Evolutionary conservation across 2,329 filamentous ascomycete species (phyloP).

Genomic region (Xylariaceae sp.): DNA sequence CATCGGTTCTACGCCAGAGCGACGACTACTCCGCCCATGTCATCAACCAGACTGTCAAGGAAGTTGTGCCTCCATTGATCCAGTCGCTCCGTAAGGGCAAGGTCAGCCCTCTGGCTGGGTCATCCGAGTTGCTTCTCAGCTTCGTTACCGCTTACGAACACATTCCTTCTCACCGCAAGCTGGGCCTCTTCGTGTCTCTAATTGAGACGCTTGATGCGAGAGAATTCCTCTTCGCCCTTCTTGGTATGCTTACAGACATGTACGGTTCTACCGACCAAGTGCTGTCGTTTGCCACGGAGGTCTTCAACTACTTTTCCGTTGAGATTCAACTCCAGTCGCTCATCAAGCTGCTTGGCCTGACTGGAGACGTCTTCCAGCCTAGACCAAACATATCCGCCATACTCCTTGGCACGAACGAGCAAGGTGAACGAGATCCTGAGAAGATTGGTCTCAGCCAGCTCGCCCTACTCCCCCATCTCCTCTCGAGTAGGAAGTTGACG

Average conservation of each 20-base stretch:
- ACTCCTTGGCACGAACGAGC: conserved; percentile 57
- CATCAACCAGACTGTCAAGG: conserved; percentile 88
- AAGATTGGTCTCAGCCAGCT: conserved; percentile 51
- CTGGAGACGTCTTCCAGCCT: conserved; percentile 68
- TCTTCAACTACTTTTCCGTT: conserved; percentile 68
- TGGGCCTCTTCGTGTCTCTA: conserved; percentile 77
- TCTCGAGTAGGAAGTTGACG: conserved; percentile 54
- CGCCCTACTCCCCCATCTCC: conserved; percentile 51
- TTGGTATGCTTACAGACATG: conserved; percentile 86
- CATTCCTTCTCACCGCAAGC: conserved; percentile 79
- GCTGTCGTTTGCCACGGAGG: conserved; percentile 66
- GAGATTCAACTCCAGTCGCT: conserved; percentile 73
- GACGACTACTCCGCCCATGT: conserved; percentile 97
- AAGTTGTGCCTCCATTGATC: conserved; percentile 88
- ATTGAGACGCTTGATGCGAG: conserved; percentile 77
- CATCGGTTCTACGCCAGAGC: conserved; percentile 81
- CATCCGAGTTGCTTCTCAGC: conserved; percentile 85
- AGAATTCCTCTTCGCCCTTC: conserved; percentile 81
- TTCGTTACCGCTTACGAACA: conserved; percentile 97
- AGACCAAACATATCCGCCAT: conserved; percentile 69
- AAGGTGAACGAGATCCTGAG: conserved; percentile 43
- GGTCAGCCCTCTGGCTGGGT: conserved; percentile 70
- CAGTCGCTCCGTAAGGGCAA: conserved; percentile 77
- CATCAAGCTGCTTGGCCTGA: conserved; percentile 68
- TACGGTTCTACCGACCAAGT: conserved; percentile 74